Conservation (phyloP, 345 rosid genomes). For the Euphorbia pulcherrima region DNA sequence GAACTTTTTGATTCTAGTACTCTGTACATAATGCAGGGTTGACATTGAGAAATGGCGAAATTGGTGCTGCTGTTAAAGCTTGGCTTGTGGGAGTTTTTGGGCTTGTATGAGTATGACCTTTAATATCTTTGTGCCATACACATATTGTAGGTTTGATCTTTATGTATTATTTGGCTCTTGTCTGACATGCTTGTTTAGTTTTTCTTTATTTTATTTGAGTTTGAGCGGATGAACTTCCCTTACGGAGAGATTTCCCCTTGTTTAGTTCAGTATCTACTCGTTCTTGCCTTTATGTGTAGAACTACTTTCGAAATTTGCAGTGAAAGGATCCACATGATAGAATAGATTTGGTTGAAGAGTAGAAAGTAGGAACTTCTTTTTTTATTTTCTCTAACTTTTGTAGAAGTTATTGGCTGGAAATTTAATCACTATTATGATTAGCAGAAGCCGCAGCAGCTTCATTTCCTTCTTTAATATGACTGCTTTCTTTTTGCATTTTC, state of each 20-base stretch:
- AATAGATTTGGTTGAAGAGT: background rate
- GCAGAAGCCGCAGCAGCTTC: background rate
- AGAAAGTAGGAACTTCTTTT: background rate
- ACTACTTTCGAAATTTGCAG: background rate
- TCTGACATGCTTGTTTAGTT: background rate
- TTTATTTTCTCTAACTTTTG: background rate
- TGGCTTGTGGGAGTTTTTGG: constrained; percentile 88
- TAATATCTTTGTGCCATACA: constrained; percentile 34
- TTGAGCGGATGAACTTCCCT: background rate
- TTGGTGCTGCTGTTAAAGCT: constrained; percentile 73
- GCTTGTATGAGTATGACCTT: constrained; percentile 90
- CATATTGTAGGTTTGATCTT: constrained; percentile 36
- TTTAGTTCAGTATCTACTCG: background rate
- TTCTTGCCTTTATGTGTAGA: background rate
- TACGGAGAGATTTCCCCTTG: background rate
- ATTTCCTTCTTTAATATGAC: background rate
- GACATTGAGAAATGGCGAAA: constrained; percentile 74
- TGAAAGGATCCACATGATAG: background rate
- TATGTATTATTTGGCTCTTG: background rate
- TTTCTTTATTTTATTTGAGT: background rate
- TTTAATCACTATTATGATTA: background rate
- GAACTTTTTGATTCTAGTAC: background rate
- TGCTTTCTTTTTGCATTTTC: background rate
- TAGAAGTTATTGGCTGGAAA: background rate
- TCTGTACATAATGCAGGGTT: constrained; percentile 43